Evolutionary conservation across 2,329 filamentous ascomycete genomes (phyloP), one percentile per base, ranked within the genome.

Genomic region (Fusarium vanettenii): DNA sequence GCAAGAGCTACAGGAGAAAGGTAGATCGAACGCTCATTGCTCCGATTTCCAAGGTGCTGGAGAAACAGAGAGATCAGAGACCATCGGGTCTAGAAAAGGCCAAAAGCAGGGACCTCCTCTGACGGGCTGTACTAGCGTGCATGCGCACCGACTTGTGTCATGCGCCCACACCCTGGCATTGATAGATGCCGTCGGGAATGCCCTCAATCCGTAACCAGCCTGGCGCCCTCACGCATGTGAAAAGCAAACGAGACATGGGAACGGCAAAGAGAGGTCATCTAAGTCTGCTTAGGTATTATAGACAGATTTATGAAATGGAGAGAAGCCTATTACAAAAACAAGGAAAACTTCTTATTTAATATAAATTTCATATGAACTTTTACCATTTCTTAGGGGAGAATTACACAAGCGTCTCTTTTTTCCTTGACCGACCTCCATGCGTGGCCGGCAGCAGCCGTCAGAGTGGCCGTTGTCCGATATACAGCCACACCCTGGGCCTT

Each of bases 11-110:
- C n/a, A n/a, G n/a, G n/a, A 59, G 64, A 76, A 80, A 66, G 41
- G n/a, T 57, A 80, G 79, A 82, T 82, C 68, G 64, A 60, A 66
- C 74, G 64, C 80, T 77, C 72, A 82, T 82, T 82, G 81, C 78
- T 73, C 76, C 82, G 82, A 83, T 83, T 76, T 71, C 73, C 76
- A 81, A 64, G 73, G 56, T 69, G 52, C 33, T 72, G 77, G 76
- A 76, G 74, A 70, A 69, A 56, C 64, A 31, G 67, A 37, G 69
- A 55, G 78, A 82, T 81, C 80, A 80, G 74, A 79, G 73, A 62
- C 65, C 76, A 81, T 81, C 78, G 78, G 69, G 62, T 66, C 73
- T 70, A 70, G 16, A 66, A 56, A 70, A 50, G 63, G 11, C 59
- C 69, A 65, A 70, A 74, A 72, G 76, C 78, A 81, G 78, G 79